A percentile compares a stretch with the other conserved stretches of the same genome.
phyloP scores from a whole-genome alignment of 75 land plant species.

The Picea glauca region DNA sequence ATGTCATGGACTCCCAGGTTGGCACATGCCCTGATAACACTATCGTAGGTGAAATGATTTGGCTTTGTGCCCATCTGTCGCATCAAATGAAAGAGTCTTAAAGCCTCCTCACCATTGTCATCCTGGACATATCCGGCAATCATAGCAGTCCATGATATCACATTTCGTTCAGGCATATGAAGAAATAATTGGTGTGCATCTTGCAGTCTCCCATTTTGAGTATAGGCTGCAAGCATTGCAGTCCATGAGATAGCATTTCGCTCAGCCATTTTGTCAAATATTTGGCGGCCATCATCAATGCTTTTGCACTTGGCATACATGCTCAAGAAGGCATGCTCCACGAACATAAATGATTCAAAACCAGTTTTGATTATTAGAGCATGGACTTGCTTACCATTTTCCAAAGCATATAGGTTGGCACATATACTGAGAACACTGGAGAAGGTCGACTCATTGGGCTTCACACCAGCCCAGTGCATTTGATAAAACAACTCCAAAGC shows the following conservation, averaged over 20 bases:
- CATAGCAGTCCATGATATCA: background rate
- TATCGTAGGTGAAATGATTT: conserved; percentile 28
- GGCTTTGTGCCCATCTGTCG: conserved; percentile 24
- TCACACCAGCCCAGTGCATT: conserved; percentile 6
- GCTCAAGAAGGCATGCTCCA: background rate
- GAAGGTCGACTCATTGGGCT: conserved; percentile 19
- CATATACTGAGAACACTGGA: conserved; percentile 8
- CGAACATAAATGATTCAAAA: background rate
- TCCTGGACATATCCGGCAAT: conserved; percentile 31
- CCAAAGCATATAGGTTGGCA: conserved; percentile 9
- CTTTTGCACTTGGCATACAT: background rate
- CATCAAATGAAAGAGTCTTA: conserved; percentile 29
- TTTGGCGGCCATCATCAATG: background rate
- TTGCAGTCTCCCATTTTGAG: conserved; percentile 9
- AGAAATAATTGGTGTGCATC: conserved; percentile 13
- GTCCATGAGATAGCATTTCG: background rate
- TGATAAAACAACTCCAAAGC: conserved; percentile 21
- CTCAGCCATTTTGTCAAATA: background rate
- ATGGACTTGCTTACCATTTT: conserved; percentile 13
- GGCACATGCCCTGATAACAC: conserved; percentile 32
- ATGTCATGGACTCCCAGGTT: conserved; percentile 16
- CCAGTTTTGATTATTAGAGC: background rate
- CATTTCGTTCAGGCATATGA: background rate
- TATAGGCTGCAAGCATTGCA: conserved; percentile 1
- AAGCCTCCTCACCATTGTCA: conserved; percentile 27